phyloP scores from a whole-genome alignment of 768 basidiomycete species.

The Leccinum sublutescens region DNA sequence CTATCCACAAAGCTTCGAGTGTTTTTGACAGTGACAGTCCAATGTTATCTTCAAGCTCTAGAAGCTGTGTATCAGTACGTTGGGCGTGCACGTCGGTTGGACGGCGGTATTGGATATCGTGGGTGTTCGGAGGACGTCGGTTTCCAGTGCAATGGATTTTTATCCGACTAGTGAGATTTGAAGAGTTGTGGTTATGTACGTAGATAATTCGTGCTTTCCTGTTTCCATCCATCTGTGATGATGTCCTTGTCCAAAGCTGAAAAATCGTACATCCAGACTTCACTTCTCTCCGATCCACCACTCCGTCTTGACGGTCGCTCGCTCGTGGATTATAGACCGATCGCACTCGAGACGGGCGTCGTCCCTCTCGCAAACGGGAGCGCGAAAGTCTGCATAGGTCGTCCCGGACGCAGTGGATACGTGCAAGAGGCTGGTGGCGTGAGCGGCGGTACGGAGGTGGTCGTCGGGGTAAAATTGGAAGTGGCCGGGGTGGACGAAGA shows the following conservation, averaged over 20 bases:
- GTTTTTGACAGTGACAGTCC: too few species aligned
- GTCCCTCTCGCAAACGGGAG: slow-evolving; percentile 85
- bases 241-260: slow-evolving; percentile 67
- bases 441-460: slow-evolving; percentile 74
- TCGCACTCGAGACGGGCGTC: slow-evolving; percentile 75
- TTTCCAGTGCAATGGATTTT: too few species aligned
- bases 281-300: slow-evolving; percentile 56
- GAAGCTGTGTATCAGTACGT: too few species aligned
- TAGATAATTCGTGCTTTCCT: neutral
- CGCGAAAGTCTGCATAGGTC: slow-evolving; percentile 71
- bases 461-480: slow-evolving; percentile 79
- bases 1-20: too few species aligned
- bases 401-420: slow-evolving; percentile 64
- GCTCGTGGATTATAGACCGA: slow-evolving; percentile 61
- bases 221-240: neutral
- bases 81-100: too few species aligned
- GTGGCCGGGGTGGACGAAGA: slow-evolving; percentile 54
- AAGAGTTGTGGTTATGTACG: too few species aligned
- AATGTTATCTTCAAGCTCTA: too few species aligned
- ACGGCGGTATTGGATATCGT: too few species aligned
- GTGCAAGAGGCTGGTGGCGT: slow-evolving; percentile 72
- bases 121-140: too few species aligned
- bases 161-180: too few species aligned
- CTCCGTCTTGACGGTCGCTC: slow-evolving; percentile 77
- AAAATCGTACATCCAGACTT: slow-evolving; percentile 69